Conservation (phyloP, 495 filamentous ascomycete species). For the Neurospora tetraspora region DNA sequence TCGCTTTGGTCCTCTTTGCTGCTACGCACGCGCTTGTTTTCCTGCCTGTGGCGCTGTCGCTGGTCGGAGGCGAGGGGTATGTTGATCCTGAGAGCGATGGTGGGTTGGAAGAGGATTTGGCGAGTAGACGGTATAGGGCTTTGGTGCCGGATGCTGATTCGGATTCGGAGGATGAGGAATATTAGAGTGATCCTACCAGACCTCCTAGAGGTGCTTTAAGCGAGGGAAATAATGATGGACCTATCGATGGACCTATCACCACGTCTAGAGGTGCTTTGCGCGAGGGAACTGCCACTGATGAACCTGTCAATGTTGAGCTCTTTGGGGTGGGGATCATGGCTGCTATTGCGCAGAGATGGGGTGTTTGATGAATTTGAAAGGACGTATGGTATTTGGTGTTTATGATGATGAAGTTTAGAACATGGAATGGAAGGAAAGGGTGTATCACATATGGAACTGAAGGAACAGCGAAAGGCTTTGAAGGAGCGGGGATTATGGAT, state of each 20-base stretch:
- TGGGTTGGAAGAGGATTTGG: conserved; percentile 76
- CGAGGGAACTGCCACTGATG: no score
- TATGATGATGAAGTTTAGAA: not conserved
- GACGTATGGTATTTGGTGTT: not conserved
- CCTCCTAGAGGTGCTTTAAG: not conserved
- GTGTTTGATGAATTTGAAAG: not conserved
- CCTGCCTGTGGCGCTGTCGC: conserved; percentile 79
- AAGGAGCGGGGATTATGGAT: not conserved
- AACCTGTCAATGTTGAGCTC: not conserved
- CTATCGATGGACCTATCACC: not conserved
- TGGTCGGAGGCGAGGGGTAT: conserved; percentile 82
- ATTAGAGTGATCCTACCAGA: not conserved
- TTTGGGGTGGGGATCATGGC: not conserved
- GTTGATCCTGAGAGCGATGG: conserved; percentile 74
- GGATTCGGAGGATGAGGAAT: conserved; percentile 20
- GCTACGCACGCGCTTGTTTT: conserved; percentile 83
- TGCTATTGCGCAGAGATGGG: not conserved
- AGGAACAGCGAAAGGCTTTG: not conserved
- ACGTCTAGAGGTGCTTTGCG: not conserved
- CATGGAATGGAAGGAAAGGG: not conserved
- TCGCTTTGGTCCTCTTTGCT: conserved; percentile 82
- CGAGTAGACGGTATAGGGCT: conserved; percentile 33
- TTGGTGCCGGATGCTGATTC: conserved; percentile 29
- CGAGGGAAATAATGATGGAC: not conserved
- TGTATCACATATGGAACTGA: not conserved